Evolutionary conservation across 371 early-diverging fungal genomes (phyloP).

Genomic region (Capillidium heterosporum): DNA sequence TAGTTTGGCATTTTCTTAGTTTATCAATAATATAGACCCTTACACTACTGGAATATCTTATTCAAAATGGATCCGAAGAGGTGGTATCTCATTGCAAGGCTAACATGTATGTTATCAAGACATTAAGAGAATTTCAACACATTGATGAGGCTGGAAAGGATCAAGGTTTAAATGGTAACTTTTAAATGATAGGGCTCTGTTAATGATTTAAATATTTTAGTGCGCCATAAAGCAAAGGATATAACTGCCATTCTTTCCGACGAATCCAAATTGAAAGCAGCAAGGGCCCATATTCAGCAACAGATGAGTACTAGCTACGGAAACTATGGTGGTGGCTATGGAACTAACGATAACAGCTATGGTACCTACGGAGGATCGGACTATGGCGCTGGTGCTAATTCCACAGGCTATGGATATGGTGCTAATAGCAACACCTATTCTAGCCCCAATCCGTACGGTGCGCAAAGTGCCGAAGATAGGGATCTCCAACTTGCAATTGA

Average conservation of each 20-base stretch:
- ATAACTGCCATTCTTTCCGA: conserved; percentile 66
- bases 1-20: not conserved
- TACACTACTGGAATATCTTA: conserved; percentile 45
- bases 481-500: conserved; percentile 70
- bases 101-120: conserved; percentile 82
- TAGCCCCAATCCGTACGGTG: conserved; percentile 10
- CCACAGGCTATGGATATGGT: not conserved
- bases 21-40: conserved; percentile 18
- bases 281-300: conserved; percentile 39
- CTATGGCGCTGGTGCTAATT: not conserved
- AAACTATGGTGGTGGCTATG: conserved; percentile 6
- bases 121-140: conserved; percentile 87
- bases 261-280: conserved; percentile 56
- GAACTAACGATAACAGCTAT: conserved; percentile 44
- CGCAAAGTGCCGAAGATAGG: conserved; percentile 44
- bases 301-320: conserved; percentile 30
- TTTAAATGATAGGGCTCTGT: not conserved
- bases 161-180: conserved; percentile 62
- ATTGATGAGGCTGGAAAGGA: conserved; percentile 83
- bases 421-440: not conserved
- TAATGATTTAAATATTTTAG: conserved; percentile 16
- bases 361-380: conserved; percentile 13
- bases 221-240: conserved; percentile 85
- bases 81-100: conserved; percentile 76
- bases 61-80: conserved; percentile 68